Conservation (phyloP, 345 rosid genomes). For the Crucihimalaya himalaica region DNA sequence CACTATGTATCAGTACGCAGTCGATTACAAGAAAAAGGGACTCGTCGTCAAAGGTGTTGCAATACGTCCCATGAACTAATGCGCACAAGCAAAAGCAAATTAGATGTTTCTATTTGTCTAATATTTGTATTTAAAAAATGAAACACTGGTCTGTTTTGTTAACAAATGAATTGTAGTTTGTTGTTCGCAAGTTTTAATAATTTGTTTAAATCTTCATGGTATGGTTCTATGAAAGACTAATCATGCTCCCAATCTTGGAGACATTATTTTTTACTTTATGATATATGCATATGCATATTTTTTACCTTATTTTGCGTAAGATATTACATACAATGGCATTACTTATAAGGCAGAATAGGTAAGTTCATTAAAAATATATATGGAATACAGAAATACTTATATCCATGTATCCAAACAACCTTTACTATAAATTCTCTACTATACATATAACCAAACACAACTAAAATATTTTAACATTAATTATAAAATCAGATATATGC, state of each 20-base stretch:
- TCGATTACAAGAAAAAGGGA: slow-evolving; percentile 51
- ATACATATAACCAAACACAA: too few relatives aligned
- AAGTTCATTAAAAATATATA: too few relatives aligned
- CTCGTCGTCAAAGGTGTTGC: slow-evolving; percentile 52
- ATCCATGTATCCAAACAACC: too few relatives aligned
- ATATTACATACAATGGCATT: too few relatives aligned
- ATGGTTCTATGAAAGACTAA: not conserved
- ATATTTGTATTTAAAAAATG: not conserved
- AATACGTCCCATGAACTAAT: slow-evolving; percentile 47
- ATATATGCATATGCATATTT: too few relatives aligned
- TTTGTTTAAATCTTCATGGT: not conserved
- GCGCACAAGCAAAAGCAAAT: not conserved
- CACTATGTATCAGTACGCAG: slow-evolving; percentile 48
- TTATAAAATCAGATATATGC: too few relatives aligned
- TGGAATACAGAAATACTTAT: too few relatives aligned
- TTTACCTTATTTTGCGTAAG: too few relatives aligned
- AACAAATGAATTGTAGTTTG: not conserved
- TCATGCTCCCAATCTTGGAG: not conserved
- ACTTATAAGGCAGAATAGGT: too few relatives aligned
- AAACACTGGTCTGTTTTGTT: not conserved
- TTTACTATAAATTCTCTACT: too few relatives aligned
- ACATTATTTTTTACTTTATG: too few relatives aligned
- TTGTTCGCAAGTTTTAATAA: not conserved
- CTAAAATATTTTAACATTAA: too few relatives aligned
- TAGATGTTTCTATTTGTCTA: not conserved